phyloP scores from a whole-genome alignment of 2,329 filamentous ascomycete genomes.

The Neoscytalidium dimidiatum region DNA sequence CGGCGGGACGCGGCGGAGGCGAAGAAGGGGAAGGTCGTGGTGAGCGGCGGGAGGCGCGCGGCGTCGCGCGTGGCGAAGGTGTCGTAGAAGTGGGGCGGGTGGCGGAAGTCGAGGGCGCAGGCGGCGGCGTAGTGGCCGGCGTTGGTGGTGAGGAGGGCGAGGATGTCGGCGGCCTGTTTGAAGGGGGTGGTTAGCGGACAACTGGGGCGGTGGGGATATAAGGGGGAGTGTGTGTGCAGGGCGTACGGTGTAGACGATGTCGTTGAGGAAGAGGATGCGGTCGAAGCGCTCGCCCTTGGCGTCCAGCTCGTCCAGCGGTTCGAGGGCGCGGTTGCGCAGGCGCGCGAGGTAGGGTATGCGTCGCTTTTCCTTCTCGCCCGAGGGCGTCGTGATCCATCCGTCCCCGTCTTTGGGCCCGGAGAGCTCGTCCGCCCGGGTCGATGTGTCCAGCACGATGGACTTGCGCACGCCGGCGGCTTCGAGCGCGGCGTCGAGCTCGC shows the following conservation, averaged over 20 bases:
- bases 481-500: constrained; percentile 57
- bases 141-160: constrained; percentile 59
- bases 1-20: constrained; percentile 52
- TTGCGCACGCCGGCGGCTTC: constrained; percentile 54
- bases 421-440: constrained; percentile 61
- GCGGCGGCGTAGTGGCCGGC: constrained; percentile 62
- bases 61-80: constrained; percentile 62
- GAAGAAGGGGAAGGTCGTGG: constrained; percentile 64
- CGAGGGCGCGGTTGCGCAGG: constrained; percentile 64
- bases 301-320: constrained; percentile 57
- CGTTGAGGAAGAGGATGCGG: constrained; percentile 63
- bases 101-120: constrained; percentile 62
- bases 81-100: constrained; percentile 60
- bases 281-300: constrained; percentile 56
- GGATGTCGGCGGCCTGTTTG: constrained; percentile 55
- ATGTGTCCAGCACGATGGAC: constrained; percentile 59
- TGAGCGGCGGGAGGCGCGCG: constrained; percentile 53
- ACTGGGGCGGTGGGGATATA: not conserved
- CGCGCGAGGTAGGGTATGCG: constrained; percentile 69
- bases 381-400: constrained; percentile 65
- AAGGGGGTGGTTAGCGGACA: not conserved
- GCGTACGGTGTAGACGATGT: constrained; percentile 62
- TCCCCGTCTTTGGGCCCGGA: constrained; percentile 37
- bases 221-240: not conserved
- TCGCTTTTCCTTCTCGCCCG: constrained; percentile 57